Conservation (phyloP, 441 rosid species). For the Viola pubescens region DNA sequence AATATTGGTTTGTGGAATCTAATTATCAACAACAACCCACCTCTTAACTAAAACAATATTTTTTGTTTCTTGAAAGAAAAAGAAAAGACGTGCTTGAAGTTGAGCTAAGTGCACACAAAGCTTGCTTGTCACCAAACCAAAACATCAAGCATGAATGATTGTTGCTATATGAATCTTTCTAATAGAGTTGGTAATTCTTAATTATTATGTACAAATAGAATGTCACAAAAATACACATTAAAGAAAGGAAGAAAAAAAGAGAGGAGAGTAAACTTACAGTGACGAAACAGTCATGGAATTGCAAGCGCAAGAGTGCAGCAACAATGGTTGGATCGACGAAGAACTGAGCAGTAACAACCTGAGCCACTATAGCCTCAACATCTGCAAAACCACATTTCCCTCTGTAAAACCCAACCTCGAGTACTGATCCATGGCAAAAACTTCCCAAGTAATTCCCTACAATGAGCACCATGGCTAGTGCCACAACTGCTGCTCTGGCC, state of each 20-base stretch:
- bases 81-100: slow-evolving; percentile 8
- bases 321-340: slow-evolving; percentile 30
- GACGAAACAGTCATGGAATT: slow-evolving; percentile 47
- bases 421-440: slow-evolving; percentile 13
- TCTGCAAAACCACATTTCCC: slow-evolving; percentile 35
- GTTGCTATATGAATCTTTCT: slow-evolving; percentile 2
- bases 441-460: slow-evolving; percentile 13
- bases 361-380: slow-evolving; percentile 36
- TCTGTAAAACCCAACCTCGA: slow-evolving; percentile 35
- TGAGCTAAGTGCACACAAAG: slow-evolving; percentile 9
- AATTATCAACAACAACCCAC: slow-evolving; percentile 10
- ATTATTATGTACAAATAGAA: background rate
- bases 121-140: slow-evolving; percentile 20
- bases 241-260: background rate
- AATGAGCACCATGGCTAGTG: slow-evolving; percentile 16
- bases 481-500: slow-evolving; percentile 15
- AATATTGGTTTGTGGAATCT: too few species aligned
- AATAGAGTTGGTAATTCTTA: background rate
- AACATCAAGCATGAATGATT: slow-evolving; percentile 4
- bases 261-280: slow-evolving; percentile 22
- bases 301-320: slow-evolving; percentile 41
- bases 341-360: slow-evolving; percentile 21
- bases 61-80: too few species aligned
- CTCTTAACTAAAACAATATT: too few species aligned
- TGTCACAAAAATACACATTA: background rate